Percentiles rank a stretch among this genome's conserved stretches.
Conservation (phyloP, 2,329 filamentous ascomycete genomes). For the Pezicula radicicola region DNA sequence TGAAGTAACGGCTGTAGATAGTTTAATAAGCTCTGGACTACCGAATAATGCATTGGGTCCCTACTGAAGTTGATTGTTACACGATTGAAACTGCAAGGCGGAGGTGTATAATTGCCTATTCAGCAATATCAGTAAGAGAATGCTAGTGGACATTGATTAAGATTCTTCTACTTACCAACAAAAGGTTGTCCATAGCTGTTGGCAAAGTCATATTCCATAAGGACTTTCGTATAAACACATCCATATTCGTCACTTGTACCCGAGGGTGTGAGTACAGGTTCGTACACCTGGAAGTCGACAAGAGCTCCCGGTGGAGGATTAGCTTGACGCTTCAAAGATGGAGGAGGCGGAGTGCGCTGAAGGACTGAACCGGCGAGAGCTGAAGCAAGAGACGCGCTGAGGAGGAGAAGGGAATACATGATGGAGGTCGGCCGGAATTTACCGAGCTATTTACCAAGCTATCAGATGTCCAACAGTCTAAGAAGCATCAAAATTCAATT, state of each 20-base stretch:
- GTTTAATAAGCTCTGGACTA: no score
- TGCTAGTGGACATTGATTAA: neutral
- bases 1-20: constrained; percentile 50
- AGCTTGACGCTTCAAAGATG: neutral
- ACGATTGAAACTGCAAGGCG: constrained; percentile 65
- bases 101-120: constrained; percentile 59
- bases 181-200: constrained; percentile 69
- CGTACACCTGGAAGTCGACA: neutral
- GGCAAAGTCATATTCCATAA: constrained; percentile 69
- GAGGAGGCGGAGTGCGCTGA: neutral
- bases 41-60: no score
- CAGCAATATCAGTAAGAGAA: neutral
- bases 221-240: constrained; percentile 5
- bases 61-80: constrained; percentile 67
- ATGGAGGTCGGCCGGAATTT: neutral
- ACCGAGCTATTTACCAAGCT: neutral
- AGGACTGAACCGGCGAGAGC: neutral
- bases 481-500: neutral
- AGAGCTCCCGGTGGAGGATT: neutral
- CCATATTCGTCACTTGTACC: neutral
- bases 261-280: neutral
- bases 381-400: neutral
- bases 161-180: constrained; percentile 48
- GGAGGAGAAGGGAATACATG: neutral
- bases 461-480: neutral